A percentile compares a stretch with the other conserved stretches of the same genome.
Conservation (phyloP, 139 green algal genomes). For the Tetraselmis striata region DNA sequence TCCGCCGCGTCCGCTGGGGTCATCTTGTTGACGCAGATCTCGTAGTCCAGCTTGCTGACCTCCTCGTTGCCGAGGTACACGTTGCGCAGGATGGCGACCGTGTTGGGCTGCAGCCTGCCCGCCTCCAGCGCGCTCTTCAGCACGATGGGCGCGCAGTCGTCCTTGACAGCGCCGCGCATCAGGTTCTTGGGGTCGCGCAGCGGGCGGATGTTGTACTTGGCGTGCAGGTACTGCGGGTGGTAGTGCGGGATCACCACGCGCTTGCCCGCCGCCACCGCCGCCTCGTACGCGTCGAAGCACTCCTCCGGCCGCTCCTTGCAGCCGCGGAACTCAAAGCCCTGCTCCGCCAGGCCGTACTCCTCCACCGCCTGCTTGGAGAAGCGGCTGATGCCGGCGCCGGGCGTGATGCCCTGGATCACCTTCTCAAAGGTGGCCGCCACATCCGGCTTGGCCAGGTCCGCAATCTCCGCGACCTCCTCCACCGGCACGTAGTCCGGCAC, state of each 20-base stretch:
- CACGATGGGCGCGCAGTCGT: background rate
- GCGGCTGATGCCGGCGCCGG: background rate
- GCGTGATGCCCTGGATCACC: background rate
- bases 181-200: background rate
- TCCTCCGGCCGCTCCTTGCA: background rate
- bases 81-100: background rate
- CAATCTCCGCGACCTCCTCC: background rate
- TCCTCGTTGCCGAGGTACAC: background rate
- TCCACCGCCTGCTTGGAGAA: background rate
- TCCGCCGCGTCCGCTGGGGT: background rate
- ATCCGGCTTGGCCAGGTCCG: background rate
- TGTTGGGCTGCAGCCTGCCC: background rate
- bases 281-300: background rate
- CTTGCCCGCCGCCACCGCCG: background rate
- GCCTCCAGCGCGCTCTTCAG: background rate
- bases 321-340: background rate
- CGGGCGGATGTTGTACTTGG: background rate
- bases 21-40: background rate
- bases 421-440: background rate
- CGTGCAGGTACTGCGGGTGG: background rate
- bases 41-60: background rate
- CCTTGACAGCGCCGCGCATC: background rate
- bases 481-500: background rate
- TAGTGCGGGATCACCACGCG: background rate
- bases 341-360: background rate